Base-by-base conservation (phyloP, 495 filamentous ascomycete genomes). In the Thermothielavioides terrestris region DNA sequence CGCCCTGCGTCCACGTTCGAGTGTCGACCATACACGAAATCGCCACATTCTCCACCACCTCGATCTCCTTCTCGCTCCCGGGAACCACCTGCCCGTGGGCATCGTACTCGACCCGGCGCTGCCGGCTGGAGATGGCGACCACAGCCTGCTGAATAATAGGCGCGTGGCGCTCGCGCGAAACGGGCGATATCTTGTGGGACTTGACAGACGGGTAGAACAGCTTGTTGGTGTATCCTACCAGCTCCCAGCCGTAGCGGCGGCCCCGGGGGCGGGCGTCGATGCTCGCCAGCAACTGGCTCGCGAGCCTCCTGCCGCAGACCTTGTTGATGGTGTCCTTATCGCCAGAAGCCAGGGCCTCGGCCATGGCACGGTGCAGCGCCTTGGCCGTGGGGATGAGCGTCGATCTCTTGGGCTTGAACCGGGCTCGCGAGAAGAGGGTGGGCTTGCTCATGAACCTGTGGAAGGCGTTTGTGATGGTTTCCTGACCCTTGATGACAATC, bases 11-110 rank as follows among this genome's bases (percentile, higher is more conserved):
- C 44, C 78, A 85, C 2, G 71, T 71, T 5, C 42, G 25, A 9
- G 43, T 47, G 67, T 76, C 66, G 41, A 82, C 62, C 21, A 66
- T 55, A 57, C 75, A 74, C 69, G 88, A 85, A 18, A 95, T 57
- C 5, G 91, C 84, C n/a, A 96, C 20, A 58, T 94, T 84, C 71
- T 96, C 90, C 1, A 69, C 65, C 49, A 84, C 72, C 50, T 83
- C 80, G 57, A 79, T 81, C 63, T 77, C 70, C 62, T 79, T 76
- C 34, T 70, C 73, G 34, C 74, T 76, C 4, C 72, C 73, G 11
- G 64, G 50, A 17, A 75, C 61, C 17, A 70, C 54, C 39, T 56
- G 21, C 35, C 66, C 54, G 21, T 58, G 57, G 15, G 58, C 49
- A 27, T 68, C 61, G 42, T 68, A 71, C 51, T 68, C 67, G 18